phyloP scores from a whole-genome alignment of 2,329 filamentous ascomycete genomes.

The Arthrobotrys sinensis region DNA sequence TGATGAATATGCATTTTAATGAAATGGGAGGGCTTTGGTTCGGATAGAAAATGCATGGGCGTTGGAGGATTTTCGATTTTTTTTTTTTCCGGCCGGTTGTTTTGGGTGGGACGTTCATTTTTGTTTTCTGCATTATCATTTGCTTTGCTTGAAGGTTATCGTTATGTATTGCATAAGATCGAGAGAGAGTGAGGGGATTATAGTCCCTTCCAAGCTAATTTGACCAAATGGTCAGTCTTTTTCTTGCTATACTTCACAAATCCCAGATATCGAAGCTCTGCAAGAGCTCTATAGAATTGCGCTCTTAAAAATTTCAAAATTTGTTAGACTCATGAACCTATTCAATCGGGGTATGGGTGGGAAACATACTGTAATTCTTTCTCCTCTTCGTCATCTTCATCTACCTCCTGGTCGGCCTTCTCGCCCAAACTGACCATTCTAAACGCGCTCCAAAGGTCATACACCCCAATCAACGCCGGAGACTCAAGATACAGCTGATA shows the following conservation, averaged over 20 bases:
- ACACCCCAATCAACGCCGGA: constrained; percentile 79
- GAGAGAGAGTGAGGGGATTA: constrained; percentile 64
- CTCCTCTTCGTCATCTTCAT: constrained; percentile 71
- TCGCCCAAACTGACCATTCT: constrained; percentile 74
- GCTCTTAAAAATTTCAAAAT: constrained; percentile 69
- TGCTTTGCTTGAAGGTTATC: neutral
- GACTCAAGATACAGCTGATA: constrained; percentile 86
- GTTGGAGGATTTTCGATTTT: constrained; percentile 6
- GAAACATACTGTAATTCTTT: constrained; percentile 64
- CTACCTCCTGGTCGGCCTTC: constrained; percentile 69
- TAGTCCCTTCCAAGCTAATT: constrained; percentile 84
- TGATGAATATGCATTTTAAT: constrained; percentile 5
- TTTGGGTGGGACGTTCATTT: neutral
- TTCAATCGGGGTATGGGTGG: constrained; percentile 60
- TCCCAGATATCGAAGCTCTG: constrained; percentile 87
- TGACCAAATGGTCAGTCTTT: constrained; percentile 92
- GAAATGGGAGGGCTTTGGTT: neutral
- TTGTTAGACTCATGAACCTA: constrained; percentile 1
- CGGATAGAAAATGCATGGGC: constrained; percentile 12
- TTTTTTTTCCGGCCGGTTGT: too few species aligned
- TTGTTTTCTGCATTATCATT: neutral
- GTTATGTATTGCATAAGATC: neutral
- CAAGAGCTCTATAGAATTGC: constrained; percentile 86
- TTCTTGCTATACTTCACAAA: constrained; percentile 91
- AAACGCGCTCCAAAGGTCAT: constrained; percentile 85